Base-by-base conservation (phyloP, 2,329 filamentous ascomycete species). In the Lasiodiplodia sp. region DNA sequence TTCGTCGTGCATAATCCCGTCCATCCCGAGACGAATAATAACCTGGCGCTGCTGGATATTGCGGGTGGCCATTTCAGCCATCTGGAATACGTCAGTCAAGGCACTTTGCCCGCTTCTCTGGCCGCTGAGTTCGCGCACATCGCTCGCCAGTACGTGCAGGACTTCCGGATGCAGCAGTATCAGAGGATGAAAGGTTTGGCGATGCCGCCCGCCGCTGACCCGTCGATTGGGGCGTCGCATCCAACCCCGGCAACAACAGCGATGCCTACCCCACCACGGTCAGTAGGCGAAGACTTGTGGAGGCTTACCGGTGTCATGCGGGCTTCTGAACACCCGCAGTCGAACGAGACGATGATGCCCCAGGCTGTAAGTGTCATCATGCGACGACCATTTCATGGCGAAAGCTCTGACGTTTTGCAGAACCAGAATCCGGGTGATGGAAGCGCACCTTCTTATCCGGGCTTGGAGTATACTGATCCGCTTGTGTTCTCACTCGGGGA, bases 31-130 rank as follows among this genome's bases (percentile, higher is more conserved):
- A 81, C 76, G 0, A 73, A 66, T 49, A 75, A 70, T 3, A 82
- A 83, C 63, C 74, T 84, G 1, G 75, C 78, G 2, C 73, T 82
- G 0, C 73, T 84, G 11, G 82, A 83, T 56, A 77, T 83, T 68
- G 80, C 73, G 4, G 79, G 77, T 8, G 82, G 80, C 1, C 80
- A 84, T 69, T 84, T 84, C 55, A 81, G 79, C 58, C 74, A 79
- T 8, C 72, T 84, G 8, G 83, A 83, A 69, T 80, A 77, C 64
- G 77, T 77, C 11, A 81, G 80, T 18, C 75, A 73, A 2, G 79
- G 80, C 0, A 73, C 74, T 3, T 70, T 84, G 0, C 81, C 79
- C 0, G 75, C 75, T 0, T 81, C 79, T 1, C 71, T 82, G 4
- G 75, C 79, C 2, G 57, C 40, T 7, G 40, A 49, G 21, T 62